Percentiles rank a stretch among this genome's conserved stretches.
Evolutionary conservation across 805 yeast species (phyloP).

Genomic region (Maudiozyma turicensis): DNA sequence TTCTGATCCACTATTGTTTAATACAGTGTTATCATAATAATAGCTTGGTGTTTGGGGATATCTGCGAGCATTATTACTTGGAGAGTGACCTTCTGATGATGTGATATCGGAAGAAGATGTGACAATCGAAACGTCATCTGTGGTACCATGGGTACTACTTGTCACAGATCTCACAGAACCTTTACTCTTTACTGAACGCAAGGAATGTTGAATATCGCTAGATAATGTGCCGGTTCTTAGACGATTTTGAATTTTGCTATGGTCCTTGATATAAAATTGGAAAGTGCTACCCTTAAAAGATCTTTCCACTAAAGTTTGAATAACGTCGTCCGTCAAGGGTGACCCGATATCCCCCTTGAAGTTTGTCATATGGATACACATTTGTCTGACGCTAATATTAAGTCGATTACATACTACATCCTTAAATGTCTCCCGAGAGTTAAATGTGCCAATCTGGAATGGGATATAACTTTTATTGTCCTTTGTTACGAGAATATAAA

Average conservation of each 20-base stretch:
- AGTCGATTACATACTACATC: slow-evolving; percentile 32
- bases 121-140: slow-evolving; percentile 21
- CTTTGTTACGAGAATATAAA: slow-evolving; percentile 46
- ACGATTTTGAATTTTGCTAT: slow-evolving; percentile 10
- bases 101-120: slow-evolving; percentile 25
- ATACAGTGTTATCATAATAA: slow-evolving; percentile 17
- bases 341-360: slow-evolving; percentile 51
- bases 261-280: slow-evolving; percentile 23
- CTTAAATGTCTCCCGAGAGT: slow-evolving; percentile 32
- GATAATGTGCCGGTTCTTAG: slow-evolving; percentile 12
- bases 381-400: slow-evolving; percentile 16
- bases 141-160: slow-evolving; percentile 18
- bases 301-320: slow-evolving; percentile 31
- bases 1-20: slow-evolving; percentile 7
- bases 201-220: slow-evolving; percentile 10
- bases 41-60: slow-evolving; percentile 30
- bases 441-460: slow-evolving; percentile 31
- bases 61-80: slow-evolving; percentile 14
- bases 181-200: slow-evolving; percentile 19
- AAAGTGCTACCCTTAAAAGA: slow-evolving; percentile 27
- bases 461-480: slow-evolving; percentile 52
- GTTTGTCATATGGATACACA: slow-evolving; percentile 55
- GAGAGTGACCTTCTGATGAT: slow-evolving; percentile 22
- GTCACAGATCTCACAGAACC: slow-evolving; percentile 21
- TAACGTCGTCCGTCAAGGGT: slow-evolving; percentile 40